Conservation (phyloP, 331 rosid genomes). For the Erythrophleum ivorense region DNA sequence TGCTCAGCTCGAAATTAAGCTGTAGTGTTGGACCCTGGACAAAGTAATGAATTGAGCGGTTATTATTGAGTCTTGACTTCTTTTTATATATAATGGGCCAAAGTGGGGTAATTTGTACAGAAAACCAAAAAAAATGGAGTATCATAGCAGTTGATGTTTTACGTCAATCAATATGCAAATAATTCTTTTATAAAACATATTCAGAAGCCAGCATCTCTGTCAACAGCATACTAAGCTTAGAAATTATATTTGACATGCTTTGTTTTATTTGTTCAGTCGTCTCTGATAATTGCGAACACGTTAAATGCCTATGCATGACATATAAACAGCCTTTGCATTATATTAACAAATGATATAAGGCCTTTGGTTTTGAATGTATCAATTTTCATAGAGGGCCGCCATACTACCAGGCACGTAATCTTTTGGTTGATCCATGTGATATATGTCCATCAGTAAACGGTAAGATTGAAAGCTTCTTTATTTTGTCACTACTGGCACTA, state of each 20-base stretch:
- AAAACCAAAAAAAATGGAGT: background rate
- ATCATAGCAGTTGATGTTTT: background rate
- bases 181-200: no score
- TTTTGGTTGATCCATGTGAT: background rate
- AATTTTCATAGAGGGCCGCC: background rate
- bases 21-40: slow-evolving; percentile 2
- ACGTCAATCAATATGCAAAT: background rate
- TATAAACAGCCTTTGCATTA: slow-evolving; percentile 5
- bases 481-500: no score
- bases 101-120: background rate
- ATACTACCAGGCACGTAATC: background rate
- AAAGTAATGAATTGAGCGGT: slow-evolving; percentile 1
- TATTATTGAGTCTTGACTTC: background rate
- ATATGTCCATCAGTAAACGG: no score
- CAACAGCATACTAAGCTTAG: slow-evolving; percentile 13
- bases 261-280: background rate
- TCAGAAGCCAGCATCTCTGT: background rate
- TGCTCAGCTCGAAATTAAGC: background rate
- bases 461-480: no score
- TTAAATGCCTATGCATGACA: slow-evolving; percentile 3
- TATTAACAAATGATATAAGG: background rate
- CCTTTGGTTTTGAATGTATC: slow-evolving; percentile 3
- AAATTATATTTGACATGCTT: slow-evolving; percentile 9
- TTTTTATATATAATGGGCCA: background rate
- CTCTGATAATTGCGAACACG: background rate